Base-by-base conservation (phyloP, 2,329 filamentous ascomycete genomes). In the Teratosphaeria pseudoeucalypti region DNA sequence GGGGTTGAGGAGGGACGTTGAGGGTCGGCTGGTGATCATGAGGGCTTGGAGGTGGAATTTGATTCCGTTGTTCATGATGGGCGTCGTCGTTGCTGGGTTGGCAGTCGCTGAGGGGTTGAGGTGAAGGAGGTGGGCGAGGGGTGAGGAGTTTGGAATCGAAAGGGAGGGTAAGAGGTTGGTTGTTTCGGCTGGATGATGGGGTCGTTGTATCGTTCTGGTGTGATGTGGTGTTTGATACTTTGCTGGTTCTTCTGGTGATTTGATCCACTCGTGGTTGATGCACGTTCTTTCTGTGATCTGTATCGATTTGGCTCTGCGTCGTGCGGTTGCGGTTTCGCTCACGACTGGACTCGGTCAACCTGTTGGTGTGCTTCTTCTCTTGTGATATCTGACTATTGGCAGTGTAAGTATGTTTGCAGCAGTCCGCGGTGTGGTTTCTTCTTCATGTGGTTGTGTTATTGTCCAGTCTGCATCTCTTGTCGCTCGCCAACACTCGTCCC, bases 1-100 rank as follows among this genome's bases (percentile, higher is more conserved):
- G 10, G 57, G 54, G 16, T 63, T 67, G 47, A 47, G 63, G 3
- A 57, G 57, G 6, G 61, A 68, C 23, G 66, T 70, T n/a, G 9
- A 55, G 1, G 19, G 27, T 6, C 64, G 65, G 26, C 34, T 68
- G 29, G 52, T 29, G 14, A 57, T 68, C 47, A 69, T 69, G 65
- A 57, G 63, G 47, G 68, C 56, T 2, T 71, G 69, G 68, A 63
- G 62, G 39, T 70, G 67, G 67, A 71, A 71, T 58, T 54, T 70
- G n/a, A 64, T 71, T 14, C 67, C 67, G 19, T 56, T 71, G 59
- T 64, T 67, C 54, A 3, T 3, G 29, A 32, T 32, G 4, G 29
- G 29, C 5, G 29, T 16, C 6, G 3, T 39, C 16, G 47, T 70
- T 2, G 49, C 69, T 16, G 64, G 66, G 2, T 6, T 68, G 16